Conservation (phyloP, 164 flowering plant genomes). For the Malania oleifera region DNA sequence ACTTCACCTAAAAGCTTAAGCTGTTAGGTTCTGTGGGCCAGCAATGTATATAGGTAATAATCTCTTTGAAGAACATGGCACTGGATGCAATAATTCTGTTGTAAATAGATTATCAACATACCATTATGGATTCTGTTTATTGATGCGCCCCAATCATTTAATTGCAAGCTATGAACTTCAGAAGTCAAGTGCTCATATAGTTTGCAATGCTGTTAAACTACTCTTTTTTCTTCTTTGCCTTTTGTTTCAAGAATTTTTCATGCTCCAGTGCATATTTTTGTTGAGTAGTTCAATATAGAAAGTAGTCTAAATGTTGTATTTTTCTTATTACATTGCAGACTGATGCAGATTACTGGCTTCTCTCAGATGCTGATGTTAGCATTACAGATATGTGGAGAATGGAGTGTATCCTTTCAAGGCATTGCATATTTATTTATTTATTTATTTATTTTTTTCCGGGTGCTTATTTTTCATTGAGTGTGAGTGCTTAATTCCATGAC, state of each 20-base stretch:
- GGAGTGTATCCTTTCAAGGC: slow-evolving; percentile 41
- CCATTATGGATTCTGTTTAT: background rate
- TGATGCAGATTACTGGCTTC: slow-evolving; percentile 62
- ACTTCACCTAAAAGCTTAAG: no score
- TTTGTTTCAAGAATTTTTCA: no score
- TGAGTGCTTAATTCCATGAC: slow-evolving; percentile 19
- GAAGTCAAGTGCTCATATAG: no score
- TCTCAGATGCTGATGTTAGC: slow-evolving; percentile 53
- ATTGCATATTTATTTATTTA: background rate
- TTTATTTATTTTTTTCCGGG: background rate
- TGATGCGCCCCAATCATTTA: background rate
- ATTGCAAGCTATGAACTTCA: background rate
- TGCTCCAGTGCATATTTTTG: no score
- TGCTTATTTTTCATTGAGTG: background rate
- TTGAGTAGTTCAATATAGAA: no score
- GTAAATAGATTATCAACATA: slow-evolving; percentile 1
- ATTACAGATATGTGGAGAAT: slow-evolving; percentile 63
- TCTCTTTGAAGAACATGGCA: no score
- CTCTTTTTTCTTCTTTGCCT: no score
- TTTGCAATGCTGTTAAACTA: no score
- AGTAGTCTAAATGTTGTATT: background rate
- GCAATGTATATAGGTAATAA: no score
- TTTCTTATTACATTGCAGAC: slow-evolving; percentile 29
- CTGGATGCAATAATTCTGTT: background rate
- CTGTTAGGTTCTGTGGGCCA: no score